phyloP scores from a whole-genome alignment of 768 basidiomycete species.

The Daedalea quercina region DNA sequence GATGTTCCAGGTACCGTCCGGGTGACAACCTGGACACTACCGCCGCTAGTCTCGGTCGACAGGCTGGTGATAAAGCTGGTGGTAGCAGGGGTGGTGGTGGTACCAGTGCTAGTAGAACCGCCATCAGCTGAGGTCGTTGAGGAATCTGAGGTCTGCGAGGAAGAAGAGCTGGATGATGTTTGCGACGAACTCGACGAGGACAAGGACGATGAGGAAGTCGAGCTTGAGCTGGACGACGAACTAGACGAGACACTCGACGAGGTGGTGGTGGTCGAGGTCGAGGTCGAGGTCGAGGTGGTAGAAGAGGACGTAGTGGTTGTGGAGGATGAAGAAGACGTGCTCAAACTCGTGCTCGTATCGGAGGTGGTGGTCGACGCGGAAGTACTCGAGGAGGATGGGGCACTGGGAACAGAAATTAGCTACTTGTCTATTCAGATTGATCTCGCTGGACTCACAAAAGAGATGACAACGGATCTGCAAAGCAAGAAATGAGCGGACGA shows the following conservation, averaged over 20 bases:
- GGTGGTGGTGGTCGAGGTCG: neutral
- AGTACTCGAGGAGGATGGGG: neutral
- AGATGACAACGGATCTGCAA: neutral
- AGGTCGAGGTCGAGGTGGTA: neutral
- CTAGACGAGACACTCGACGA: neutral
- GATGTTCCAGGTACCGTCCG: neutral
- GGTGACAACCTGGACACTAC: neutral
- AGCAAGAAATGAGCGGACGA: neutral
- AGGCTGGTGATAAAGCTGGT: neutral
- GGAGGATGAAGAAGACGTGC: neutral
- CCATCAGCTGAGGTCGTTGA: neutral
- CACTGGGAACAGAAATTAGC: too few relatives aligned
- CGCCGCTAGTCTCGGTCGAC: neutral
- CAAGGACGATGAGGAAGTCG: neutral
- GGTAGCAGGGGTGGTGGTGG: slow-evolving; percentile 4
- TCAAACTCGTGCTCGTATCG: neutral
- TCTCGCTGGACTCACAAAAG: neutral
- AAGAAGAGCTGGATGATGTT: neutral
- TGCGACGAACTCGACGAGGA: neutral
- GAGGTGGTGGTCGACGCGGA: neutral
- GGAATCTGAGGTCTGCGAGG: slow-evolving; percentile 1
- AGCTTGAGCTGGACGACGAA: neutral
- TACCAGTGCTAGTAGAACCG: neutral
- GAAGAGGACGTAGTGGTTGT: neutral
- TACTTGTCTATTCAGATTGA: too few relatives aligned